Conservation (phyloP, 2,329 filamentous ascomycete species). For the Stagonosporopsis rhizophila region DNA sequence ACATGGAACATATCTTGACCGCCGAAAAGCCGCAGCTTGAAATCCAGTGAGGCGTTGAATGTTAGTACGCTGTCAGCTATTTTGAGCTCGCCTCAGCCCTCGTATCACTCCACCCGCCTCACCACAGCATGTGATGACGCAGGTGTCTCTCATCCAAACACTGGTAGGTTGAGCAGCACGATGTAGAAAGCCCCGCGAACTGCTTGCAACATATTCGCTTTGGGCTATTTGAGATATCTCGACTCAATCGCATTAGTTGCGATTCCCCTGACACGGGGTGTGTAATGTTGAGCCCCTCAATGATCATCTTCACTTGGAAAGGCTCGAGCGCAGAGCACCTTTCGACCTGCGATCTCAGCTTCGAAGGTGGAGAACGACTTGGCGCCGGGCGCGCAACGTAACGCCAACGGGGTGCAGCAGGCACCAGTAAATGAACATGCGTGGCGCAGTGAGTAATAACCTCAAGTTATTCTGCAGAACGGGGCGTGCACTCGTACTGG, state of each 20-base stretch:
- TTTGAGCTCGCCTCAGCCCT: constrained; percentile 8
- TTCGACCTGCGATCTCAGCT: constrained; percentile 17
- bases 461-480: not conserved
- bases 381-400: constrained; percentile 21
- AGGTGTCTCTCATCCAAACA: not conserved
- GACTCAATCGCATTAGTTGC: not conserved
- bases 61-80: constrained; percentile 8
- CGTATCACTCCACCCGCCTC: constrained; percentile 5
- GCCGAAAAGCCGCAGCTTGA: not conserved
- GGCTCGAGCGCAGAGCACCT: constrained; percentile 6
- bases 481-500: not conserved
- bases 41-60: not conserved
- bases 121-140: not conserved
- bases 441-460: constrained; percentile 3
- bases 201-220: not conserved
- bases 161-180: not conserved
- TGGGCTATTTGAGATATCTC: not conserved
- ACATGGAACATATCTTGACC: not conserved
- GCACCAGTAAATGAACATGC: not conserved
- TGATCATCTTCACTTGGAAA: constrained; percentile 9
- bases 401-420: constrained; percentile 8
- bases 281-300: constrained; percentile 6
- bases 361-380: constrained; percentile 14
- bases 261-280: not conserved
- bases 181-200: not conserved